These are phyloP conservation scores for Pisolithus marmoratus DNA, from an alignment of 768 basidiomycete genomes.

Conservation along the genomic window DNA sequence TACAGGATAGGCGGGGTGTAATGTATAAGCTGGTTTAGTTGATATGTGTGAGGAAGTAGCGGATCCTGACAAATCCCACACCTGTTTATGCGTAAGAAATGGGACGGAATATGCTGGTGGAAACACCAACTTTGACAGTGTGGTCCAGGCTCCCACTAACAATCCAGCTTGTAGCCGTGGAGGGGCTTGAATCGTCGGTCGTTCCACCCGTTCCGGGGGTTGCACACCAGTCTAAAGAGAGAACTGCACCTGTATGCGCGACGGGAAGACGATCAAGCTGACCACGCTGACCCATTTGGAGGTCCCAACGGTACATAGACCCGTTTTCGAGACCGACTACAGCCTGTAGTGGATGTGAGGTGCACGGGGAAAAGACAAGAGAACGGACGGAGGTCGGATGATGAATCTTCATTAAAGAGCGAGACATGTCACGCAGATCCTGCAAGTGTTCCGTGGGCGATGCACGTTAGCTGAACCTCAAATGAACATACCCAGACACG, in stretches of 20 bases:
- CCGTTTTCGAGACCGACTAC: constrained; percentile 67
- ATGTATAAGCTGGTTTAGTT: constrained; percentile 59
- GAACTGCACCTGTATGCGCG: constrained; percentile 68
- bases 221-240: constrained; percentile 67
- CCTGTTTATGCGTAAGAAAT: constrained; percentile 29
- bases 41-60: constrained; percentile 47
- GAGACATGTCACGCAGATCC: constrained; percentile 71
- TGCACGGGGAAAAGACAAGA: constrained; percentile 63
- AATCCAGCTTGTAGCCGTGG: constrained; percentile 56
- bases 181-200: constrained; percentile 10
- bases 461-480: not conserved
- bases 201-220: constrained; percentile 19
- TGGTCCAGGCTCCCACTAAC: constrained; percentile 76
- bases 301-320: constrained; percentile 72
- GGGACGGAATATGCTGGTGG: not conserved
- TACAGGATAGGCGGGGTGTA: constrained; percentile 72
- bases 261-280: constrained; percentile 66
- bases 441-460: constrained; percentile 18
- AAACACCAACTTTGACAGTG: constrained; percentile 56
- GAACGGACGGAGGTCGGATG: constrained; percentile 66
- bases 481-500: constrained; percentile 63
- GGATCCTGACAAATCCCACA: constrained; percentile 59
- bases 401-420: constrained; percentile 64
- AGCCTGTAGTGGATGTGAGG: constrained; percentile 62
- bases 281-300: constrained; percentile 71